These are phyloP conservation scores for Neodidymelliopsis sp. DNA, from an alignment of 2,329 filamentous ascomycete species.

Conservation along the genomic window DNA sequence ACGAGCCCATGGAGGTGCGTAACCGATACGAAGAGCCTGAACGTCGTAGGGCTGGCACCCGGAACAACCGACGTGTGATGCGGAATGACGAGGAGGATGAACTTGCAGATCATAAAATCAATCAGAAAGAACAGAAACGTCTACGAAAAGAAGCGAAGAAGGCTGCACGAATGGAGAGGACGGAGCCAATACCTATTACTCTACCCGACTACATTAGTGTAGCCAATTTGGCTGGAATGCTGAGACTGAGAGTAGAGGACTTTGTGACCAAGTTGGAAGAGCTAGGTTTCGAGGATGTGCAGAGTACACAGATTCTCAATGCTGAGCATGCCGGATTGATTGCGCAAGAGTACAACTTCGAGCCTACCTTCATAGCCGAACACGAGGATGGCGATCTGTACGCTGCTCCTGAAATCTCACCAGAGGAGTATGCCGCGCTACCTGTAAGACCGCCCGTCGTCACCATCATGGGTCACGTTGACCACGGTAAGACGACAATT, in stretches of 20 bases:
- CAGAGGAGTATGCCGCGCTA: slow-evolving; percentile 69
- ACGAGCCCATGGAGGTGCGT: slow-evolving; percentile 27
- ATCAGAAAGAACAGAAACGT: slow-evolving; percentile 43
- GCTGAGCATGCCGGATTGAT: slow-evolving; percentile 90
- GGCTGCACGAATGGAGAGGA: slow-evolving; percentile 38
- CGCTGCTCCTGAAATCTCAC: slow-evolving; percentile 59
- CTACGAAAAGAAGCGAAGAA: slow-evolving; percentile 46
- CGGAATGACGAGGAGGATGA: slow-evolving; percentile 39
- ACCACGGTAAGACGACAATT: slow-evolving; percentile 97
- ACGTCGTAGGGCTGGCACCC: slow-evolving; percentile 28
- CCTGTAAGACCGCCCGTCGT: slow-evolving; percentile 88
- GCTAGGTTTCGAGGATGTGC: slow-evolving; percentile 90
- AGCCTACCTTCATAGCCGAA: slow-evolving; percentile 74
- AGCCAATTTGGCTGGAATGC: slow-evolving; percentile 76
- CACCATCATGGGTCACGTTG: slow-evolving; percentile 99
- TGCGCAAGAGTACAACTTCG: slow-evolving; percentile 90
- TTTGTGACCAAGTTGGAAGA: slow-evolving; percentile 81
- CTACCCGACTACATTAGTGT: slow-evolving; percentile 93
- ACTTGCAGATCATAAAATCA: slow-evolving; percentile 30
- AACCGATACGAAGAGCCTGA: slow-evolving; percentile 45
- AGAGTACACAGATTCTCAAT: slow-evolving; percentile 84
- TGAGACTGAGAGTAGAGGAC: slow-evolving; percentile 73
- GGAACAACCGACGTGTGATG: slow-evolving; percentile 29
- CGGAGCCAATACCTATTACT: slow-evolving; percentile 62
- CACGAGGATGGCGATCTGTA: slow-evolving; percentile 75